A percentile compares a stretch with the other conserved stretches of the same genome.
Conservation (phyloP, 1,284 basidiomycete genomes). For the Apiotrichum montevideense region DNA sequence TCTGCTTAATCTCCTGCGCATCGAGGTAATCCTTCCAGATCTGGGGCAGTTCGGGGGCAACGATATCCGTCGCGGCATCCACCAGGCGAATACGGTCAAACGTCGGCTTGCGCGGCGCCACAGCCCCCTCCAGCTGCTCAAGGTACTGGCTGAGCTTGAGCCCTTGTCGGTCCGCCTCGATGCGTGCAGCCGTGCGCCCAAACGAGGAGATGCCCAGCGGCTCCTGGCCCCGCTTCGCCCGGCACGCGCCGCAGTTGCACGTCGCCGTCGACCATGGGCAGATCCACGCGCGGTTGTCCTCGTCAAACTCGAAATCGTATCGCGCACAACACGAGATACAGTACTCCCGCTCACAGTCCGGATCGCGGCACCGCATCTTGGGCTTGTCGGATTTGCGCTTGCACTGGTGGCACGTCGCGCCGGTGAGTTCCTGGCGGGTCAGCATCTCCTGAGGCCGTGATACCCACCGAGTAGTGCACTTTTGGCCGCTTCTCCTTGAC, state of each 20-base stretch:
- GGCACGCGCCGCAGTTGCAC: neutral
- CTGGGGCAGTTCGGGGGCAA: conserved; percentile 22
- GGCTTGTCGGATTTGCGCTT: conserved; percentile 31
- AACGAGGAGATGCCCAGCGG: neutral
- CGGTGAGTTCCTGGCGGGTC: conserved; percentile 20
- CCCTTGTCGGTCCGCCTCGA: conserved; percentile 2
- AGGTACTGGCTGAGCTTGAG: conserved; percentile 27
- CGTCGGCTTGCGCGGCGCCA: conserved; percentile 3
- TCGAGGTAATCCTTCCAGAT: conserved; percentile 12
- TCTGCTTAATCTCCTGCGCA: neutral
- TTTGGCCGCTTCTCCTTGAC: neutral
- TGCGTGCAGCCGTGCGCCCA: neutral
- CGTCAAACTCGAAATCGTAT: conserved; percentile 42
- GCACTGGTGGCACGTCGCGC: conserved; percentile 42
- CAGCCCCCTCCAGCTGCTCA: conserved; percentile 15
- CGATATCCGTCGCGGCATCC: conserved; percentile 24
- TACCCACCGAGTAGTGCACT: conserved; percentile 20
- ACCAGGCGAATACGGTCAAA: conserved; percentile 37
- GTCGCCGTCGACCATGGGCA: conserved; percentile 38
- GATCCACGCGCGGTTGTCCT: conserved; percentile 36
- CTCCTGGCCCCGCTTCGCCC: neutral
- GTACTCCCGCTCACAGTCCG: conserved; percentile 28
- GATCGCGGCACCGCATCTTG: conserved; percentile 42
- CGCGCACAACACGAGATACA: conserved; percentile 40
- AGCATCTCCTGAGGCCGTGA: neutral